Evolutionary conservation across 352 stramenopile species (phyloP).

Genomic region (Phytophthora pluvialis): DNA sequence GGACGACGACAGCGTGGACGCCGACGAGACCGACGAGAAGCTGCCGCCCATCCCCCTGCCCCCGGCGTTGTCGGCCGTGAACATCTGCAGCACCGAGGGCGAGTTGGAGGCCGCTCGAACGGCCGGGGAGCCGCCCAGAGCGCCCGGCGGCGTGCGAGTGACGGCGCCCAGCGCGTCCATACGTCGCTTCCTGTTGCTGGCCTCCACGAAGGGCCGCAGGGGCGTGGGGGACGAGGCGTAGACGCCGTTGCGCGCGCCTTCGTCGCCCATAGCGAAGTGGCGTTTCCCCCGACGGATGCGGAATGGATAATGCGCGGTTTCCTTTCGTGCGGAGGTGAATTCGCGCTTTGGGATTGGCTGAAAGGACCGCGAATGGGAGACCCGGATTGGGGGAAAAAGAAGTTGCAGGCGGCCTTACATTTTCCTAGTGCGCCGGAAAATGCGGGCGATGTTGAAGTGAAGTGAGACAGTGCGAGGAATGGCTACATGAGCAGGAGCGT

Average conservation of each 20-base stretch:
- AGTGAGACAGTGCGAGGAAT: neutral
- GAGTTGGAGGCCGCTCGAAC: slow-evolving; percentile 15
- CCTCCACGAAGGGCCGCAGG: slow-evolving; percentile 32
- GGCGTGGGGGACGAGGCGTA: slow-evolving; percentile 19
- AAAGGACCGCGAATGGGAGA: slow-evolving; percentile 7
- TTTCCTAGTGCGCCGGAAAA: slow-evolving; percentile 11
- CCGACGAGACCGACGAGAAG: slow-evolving; percentile 32
- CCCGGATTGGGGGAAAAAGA: slow-evolving; percentile 22
- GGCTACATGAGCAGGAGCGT: too few relatives aligned
- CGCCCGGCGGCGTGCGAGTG: slow-evolving; percentile 17
- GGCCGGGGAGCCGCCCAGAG: slow-evolving; percentile 12
- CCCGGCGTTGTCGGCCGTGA: slow-evolving; percentile 4
- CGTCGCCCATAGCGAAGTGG: slow-evolving; percentile 26
- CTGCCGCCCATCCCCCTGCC: slow-evolving; percentile 8
- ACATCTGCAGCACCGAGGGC: slow-evolving; percentile 37
- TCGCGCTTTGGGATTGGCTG: slow-evolving; percentile 5
- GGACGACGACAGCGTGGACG: slow-evolving; percentile 34
- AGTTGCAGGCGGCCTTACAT: slow-evolving; percentile 29
- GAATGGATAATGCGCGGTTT: slow-evolving; percentile 29
- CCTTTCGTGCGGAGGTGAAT: neutral
- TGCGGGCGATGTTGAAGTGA: slow-evolving; percentile 20
- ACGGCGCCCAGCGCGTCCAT: slow-evolving; percentile 27
- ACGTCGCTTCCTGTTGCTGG: slow-evolving; percentile 33
- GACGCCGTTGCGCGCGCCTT: slow-evolving; percentile 7
- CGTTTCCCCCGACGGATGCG: slow-evolving; percentile 20